Evolutionary conservation across 495 filamentous ascomycete species (phyloP).

Genomic region (Aspergillus nidulans): DNA sequence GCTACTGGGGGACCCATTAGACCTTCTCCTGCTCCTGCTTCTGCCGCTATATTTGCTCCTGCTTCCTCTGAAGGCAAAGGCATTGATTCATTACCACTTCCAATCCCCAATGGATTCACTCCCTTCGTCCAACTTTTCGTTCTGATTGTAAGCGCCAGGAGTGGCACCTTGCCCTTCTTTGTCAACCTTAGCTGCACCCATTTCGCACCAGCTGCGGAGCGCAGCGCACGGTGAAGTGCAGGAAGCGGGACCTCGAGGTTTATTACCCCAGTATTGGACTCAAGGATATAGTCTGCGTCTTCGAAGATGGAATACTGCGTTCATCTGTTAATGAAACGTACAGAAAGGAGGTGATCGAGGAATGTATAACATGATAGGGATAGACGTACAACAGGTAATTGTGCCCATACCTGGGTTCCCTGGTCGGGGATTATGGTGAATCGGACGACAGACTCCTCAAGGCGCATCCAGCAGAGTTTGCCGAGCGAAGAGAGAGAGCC

Average conservation of each 20-base stretch:
- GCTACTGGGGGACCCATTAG: neutral
- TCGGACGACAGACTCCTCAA: constrained; percentile 78
- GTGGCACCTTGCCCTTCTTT: constrained; percentile 80
- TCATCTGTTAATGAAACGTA: constrained; percentile 2
- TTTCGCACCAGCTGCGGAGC: constrained; percentile 70
- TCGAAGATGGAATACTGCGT: constrained; percentile 79
- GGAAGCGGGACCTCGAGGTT: constrained; percentile 89
- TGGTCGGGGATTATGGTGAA: constrained; percentile 94
- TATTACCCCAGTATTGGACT: constrained; percentile 77
- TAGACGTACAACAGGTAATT: constrained; percentile 53
- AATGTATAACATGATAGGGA: neutral
- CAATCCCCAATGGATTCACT: constrained; percentile 43
- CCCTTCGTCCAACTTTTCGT: constrained; percentile 44
- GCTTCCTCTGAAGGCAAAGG: neutral
- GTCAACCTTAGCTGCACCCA: constrained; percentile 83
- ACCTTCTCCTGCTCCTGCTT: neutral
- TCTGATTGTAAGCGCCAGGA: constrained; percentile 81
- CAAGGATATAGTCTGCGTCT: constrained; percentile 64
- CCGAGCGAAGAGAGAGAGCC: constrained; percentile 82
- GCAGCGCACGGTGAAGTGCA: constrained; percentile 77
- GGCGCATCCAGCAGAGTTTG: constrained; percentile 88
- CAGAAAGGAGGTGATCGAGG: neutral
- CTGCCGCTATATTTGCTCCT: neutral
- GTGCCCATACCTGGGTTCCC: constrained; percentile 92
- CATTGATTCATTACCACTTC: constrained; percentile 8